These are phyloP conservation scores for Omphalotus olearius DNA, from an alignment of 1,284 basidiomycete species.

Conservation along the genomic window DNA sequence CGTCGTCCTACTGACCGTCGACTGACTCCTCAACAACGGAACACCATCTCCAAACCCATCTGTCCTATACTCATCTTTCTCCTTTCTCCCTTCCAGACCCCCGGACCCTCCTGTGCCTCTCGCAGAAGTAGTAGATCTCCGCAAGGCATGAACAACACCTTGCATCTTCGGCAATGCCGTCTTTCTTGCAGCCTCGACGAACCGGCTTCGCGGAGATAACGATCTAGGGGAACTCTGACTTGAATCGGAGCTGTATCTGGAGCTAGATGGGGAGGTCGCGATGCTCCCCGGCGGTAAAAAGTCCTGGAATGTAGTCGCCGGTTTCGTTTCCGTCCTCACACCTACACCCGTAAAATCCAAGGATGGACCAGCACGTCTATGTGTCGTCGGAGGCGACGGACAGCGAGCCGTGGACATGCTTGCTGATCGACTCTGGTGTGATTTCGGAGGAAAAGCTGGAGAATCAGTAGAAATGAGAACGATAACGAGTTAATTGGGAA, in stretches of 20 bases:
- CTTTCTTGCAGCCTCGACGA: conserved; percentile 11
- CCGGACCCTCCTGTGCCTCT: background rate
- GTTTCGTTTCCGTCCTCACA: conserved; percentile 5
- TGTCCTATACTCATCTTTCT: background rate
- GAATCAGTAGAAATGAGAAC: background rate
- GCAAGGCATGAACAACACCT: conserved; percentile 9
- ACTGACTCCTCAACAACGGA: conserved; percentile 5
- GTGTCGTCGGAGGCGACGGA: background rate
- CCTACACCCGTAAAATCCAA: no score
- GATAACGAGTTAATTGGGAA: no score
- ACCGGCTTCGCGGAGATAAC: background rate
- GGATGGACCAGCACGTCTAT: background rate
- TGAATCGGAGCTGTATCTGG: conserved; percentile 14
- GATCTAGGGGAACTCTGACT: background rate
- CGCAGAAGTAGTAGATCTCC: conserved; percentile 8
- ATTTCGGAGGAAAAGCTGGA: background rate
- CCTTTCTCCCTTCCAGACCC: background rate
- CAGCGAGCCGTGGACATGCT: background rate
- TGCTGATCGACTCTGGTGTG: background rate
- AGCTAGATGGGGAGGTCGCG: conserved; percentile 24
- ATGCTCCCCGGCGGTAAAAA: conserved; percentile 42
- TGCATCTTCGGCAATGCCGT: conserved; percentile 15
- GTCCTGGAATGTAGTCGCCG: conserved; percentile 37
- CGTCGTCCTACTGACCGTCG: conserved; percentile 1
- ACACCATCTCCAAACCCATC: background rate